These are phyloP conservation scores for Dioszegia aurantiaca DNA, from an alignment of 768 basidiomycete genomes.

Conservation along the genomic window DNA sequence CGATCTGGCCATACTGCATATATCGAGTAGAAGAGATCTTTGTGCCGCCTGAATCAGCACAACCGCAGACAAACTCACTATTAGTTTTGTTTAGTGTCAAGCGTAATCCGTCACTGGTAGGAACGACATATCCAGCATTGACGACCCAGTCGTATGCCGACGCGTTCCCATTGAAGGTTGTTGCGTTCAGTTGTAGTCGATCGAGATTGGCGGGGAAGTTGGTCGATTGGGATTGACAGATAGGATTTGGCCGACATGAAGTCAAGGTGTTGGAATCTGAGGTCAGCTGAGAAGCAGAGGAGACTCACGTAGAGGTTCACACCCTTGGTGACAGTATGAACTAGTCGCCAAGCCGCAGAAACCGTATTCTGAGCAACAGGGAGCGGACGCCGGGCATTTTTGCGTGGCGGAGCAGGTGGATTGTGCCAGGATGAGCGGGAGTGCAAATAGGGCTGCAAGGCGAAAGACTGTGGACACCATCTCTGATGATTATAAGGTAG, in stretches of 20 bases:
- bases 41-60: slow-evolving; percentile 59
- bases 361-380: slow-evolving; percentile 58
- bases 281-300: background rate
- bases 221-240: slow-evolving; percentile 62
- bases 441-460: slow-evolving; percentile 4
- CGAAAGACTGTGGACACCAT: background rate
- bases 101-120: slow-evolving; percentile 35
- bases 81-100: slow-evolving; percentile 62
- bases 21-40: slow-evolving; percentile 75
- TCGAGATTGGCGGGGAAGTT: slow-evolving; percentile 52
- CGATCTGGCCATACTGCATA: slow-evolving; percentile 72
- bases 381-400: slow-evolving; percentile 31
- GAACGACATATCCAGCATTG: slow-evolving; percentile 23
- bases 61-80: slow-evolving; percentile 13
- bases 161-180: slow-evolving; percentile 71
- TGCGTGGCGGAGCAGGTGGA: slow-evolving; percentile 29
- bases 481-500: background rate
- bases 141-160: slow-evolving; percentile 59
- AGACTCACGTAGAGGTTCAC: slow-evolving; percentile 63
- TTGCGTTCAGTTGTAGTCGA: slow-evolving; percentile 65
- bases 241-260: slow-evolving; percentile 67
- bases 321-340: slow-evolving; percentile 75
- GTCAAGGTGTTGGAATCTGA: slow-evolving; percentile 59
- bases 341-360: slow-evolving; percentile 57
- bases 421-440: slow-evolving; percentile 21